These are phyloP conservation scores for Chrysoporthe puriensis DNA, from an alignment of 2,329 filamentous ascomycete genomes.

Conservation along the genomic window DNA sequence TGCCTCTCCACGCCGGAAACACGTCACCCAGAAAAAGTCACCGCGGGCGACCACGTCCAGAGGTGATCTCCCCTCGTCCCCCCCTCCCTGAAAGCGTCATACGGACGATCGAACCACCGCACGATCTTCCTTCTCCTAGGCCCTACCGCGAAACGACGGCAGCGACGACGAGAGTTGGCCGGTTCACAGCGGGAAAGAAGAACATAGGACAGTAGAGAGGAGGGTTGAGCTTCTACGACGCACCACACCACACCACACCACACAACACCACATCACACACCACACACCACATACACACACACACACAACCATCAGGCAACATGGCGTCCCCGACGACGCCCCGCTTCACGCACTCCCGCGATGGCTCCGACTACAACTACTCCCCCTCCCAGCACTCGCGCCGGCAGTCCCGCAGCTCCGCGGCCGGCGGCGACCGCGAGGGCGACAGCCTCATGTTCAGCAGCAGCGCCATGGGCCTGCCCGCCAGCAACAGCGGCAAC, in stretches of 20 bases:
- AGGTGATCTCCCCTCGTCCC: not conserved
- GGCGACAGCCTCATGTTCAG: constrained; percentile 50
- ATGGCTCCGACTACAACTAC: constrained; percentile 58
- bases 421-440: constrained; percentile 40
- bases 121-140: not conserved
- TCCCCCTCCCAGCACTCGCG: constrained; percentile 47
- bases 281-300: constrained; percentile 15
- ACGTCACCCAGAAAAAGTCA: not conserved
- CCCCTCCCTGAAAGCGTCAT: not conserved
- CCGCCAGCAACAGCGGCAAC: constrained; percentile 48
- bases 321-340: constrained; percentile 58
- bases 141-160: not conserved
- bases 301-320: constrained; percentile 37
- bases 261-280: constrained; percentile 15
- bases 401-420: constrained; percentile 48
- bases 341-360: constrained; percentile 55
- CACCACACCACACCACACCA: constrained; percentile 11
- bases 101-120: not conserved
- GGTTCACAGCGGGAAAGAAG: not conserved
- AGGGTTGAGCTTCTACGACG: not conserved
- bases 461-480: constrained; percentile 42
- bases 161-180: not conserved
- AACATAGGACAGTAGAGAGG: not conserved
- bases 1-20: constrained; percentile 8
- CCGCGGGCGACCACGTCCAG: not conserved